phyloP scores from a whole-genome alignment of 73 alveolate species.

The Paramecium biaurelia region DNA sequence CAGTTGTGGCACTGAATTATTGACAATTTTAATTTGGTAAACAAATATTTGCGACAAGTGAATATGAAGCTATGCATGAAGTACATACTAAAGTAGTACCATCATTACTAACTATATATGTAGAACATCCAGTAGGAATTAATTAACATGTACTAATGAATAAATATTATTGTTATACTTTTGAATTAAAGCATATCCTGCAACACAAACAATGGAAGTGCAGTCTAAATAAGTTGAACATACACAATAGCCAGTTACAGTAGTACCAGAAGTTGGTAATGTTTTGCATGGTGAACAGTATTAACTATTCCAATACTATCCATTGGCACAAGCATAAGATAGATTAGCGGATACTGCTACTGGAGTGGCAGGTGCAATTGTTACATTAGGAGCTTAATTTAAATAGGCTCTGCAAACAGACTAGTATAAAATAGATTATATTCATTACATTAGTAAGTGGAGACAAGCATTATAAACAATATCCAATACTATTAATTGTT shows the following conservation, averaged over 20 bases:
- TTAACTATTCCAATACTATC: neutral
- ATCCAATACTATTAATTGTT: neutral
- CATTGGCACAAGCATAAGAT: neutral
- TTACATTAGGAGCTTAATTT: neutral
- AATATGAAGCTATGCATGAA: neutral
- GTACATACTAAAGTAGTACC: neutral
- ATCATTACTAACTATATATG: neutral
- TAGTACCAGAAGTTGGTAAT: neutral
- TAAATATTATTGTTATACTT: neutral
- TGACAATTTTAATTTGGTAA: neutral
- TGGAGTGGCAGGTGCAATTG: neutral
- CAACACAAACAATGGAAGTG: neutral
- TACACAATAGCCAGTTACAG: neutral
- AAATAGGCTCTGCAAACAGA: neutral
- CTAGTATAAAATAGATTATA: neutral
- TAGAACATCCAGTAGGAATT: neutral
- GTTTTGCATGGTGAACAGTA: neutral
- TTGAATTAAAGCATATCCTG: neutral
- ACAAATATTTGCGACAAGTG: neutral
- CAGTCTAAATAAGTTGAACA: neutral
- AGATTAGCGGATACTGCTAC: neutral
- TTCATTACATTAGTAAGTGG: neutral
- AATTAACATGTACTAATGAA: neutral
- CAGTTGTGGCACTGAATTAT: neutral
- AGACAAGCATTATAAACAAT: neutral